Evolutionary conservation across 306 rosid genomes (phyloP).

Genomic region (Morella rubra): DNA sequence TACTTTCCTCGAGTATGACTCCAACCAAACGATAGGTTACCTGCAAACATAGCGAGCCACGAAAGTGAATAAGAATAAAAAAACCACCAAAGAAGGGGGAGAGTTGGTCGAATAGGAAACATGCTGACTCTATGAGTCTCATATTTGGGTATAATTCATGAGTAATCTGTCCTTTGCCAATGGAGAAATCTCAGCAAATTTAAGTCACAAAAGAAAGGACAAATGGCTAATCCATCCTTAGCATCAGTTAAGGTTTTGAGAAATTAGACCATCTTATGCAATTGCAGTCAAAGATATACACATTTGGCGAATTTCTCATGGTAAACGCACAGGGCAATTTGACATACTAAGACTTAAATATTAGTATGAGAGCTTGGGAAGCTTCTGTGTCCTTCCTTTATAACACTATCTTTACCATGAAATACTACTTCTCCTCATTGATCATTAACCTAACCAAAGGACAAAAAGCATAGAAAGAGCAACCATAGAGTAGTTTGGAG

Average conservation of each 20-base stretch:
- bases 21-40: no score
- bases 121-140: no score
- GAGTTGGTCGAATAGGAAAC: no score
- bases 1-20: no score
- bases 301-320: background rate
- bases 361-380: constrained; percentile 89
- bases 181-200: background rate
- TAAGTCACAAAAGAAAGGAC: background rate
- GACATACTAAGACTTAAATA: background rate
- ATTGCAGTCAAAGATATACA: background rate
- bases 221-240: background rate
- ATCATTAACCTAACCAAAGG: constrained; percentile 53
- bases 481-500: constrained; percentile 10
- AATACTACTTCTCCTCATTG: constrained; percentile 66
- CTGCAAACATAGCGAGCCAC: no score
- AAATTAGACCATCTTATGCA: background rate
- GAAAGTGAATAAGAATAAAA: no score
- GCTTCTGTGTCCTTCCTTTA: constrained; percentile 94
- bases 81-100: no score
- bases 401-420: constrained; percentile 64
- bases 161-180: background rate
- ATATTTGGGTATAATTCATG: background rate
- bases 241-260: background rate
- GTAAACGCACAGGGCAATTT: no score
- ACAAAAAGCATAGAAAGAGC: constrained; percentile 1